Conservation (phyloP, 768 basidiomycete species). For the Paxillus involutus region DNA sequence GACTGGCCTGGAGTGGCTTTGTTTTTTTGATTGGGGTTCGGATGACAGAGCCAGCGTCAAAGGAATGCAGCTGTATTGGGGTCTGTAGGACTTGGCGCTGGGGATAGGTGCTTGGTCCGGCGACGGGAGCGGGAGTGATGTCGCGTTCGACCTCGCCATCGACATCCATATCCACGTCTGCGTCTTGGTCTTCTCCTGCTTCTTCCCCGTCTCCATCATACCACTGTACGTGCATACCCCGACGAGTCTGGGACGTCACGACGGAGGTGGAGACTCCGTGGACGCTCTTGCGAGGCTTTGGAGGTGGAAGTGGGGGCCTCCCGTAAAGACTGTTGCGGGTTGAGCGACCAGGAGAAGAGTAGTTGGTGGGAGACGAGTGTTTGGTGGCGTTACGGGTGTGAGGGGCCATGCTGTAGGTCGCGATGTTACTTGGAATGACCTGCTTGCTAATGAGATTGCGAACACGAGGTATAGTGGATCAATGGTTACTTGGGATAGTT, state of each 20-base stretch:
- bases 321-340: conserved; percentile 26
- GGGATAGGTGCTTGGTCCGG: neutral
- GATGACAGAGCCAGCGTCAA: conserved; percentile 31
- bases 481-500: neutral
- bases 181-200: neutral
- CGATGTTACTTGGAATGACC: neutral
- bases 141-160: conserved; percentile 16
- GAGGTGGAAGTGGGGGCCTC: conserved; percentile 7
- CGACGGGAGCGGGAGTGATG: conserved; percentile 8
- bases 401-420: conserved; percentile 22
- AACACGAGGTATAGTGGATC: neutral
- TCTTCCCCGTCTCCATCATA: conserved; percentile 2
- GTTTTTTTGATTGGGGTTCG: conserved; percentile 28
- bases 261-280: neutral
- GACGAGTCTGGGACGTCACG: no score
- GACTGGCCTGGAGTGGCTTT: conserved; percentile 27
- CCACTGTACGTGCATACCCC: no score
- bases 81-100: conserved; percentile 16
- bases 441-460: neutral
- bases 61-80: conserved; percentile 17
- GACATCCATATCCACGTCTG: conserved; percentile 6
- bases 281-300: conserved; percentile 6
- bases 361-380: conserved; percentile 8
- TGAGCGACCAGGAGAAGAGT: conserved; percentile 11
- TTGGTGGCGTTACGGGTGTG: conserved; percentile 21